Evolutionary conservation across 1,284 basidiomycete genomes (phyloP).

Genomic region (Marasmius sp.): DNA sequence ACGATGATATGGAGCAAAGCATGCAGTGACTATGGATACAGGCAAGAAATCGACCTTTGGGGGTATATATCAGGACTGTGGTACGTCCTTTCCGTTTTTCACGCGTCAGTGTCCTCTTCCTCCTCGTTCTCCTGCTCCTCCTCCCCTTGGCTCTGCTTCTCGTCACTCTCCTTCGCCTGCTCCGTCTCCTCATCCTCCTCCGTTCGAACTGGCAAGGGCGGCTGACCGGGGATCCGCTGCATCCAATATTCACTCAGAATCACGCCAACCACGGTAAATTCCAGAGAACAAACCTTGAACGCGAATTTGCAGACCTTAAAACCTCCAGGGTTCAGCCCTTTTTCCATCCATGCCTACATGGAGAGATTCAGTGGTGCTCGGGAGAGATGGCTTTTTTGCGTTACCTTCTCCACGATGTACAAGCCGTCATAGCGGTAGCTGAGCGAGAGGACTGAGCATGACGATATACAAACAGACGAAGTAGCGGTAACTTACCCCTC

Average conservation of each 20-base stretch:
- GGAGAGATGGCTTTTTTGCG: neutral
- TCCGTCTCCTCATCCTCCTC: slow-evolving; percentile 11
- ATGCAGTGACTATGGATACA: no score
- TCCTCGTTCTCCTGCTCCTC: neutral
- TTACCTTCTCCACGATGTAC: slow-evolving; percentile 72
- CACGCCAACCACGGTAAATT: neutral
- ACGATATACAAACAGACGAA: neutral
- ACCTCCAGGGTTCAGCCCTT: slow-evolving; percentile 61
- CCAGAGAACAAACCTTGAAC: slow-evolving; percentile 55
- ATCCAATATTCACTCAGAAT: neutral
- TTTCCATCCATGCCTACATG: slow-evolving; percentile 70
- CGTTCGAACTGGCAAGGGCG: slow-evolving; percentile 46
- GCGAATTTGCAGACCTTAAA: slow-evolving; percentile 78
- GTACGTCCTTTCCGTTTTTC: no score
- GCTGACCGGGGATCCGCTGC: slow-evolving; percentile 63
- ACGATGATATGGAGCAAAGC: no score
- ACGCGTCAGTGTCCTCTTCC: neutral
- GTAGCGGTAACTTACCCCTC: slow-evolving; percentile 53
- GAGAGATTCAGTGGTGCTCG: neutral
- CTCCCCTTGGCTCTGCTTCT: neutral
- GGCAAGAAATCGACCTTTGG: no score
- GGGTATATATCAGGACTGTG: no score
- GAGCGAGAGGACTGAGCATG: slow-evolving; percentile 3
- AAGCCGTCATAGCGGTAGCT: slow-evolving; percentile 87
- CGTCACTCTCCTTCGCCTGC: slow-evolving; percentile 11